Conservation (phyloP, 2,329 filamentous ascomycete genomes). For the Colletotrichum sp. region DNA sequence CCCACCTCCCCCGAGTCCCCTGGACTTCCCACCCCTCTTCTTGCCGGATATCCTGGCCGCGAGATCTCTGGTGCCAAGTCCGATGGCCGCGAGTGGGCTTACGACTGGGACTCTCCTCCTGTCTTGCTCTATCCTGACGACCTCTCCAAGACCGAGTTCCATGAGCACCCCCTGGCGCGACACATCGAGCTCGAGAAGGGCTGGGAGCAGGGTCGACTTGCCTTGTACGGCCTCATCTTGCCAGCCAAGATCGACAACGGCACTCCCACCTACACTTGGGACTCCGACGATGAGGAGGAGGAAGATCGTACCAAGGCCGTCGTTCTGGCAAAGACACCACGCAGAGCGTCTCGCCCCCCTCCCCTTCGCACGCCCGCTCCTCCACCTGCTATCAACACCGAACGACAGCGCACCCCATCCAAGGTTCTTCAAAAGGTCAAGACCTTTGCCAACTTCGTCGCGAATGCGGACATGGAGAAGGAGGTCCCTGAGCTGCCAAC, state of each 20-base stretch:
- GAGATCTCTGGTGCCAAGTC: constrained; percentile 43
- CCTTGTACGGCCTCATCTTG: constrained; percentile 15
- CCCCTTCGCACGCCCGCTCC: neutral
- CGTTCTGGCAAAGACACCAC: neutral
- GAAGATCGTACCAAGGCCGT: neutral
- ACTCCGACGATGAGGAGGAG: constrained; percentile 17
- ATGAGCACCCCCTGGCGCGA: constrained; percentile 40
- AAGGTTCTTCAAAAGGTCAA: constrained; percentile 19
- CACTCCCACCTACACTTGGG: constrained; percentile 10
- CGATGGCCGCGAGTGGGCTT: constrained; percentile 38
- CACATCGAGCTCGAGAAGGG: constrained; percentile 17
- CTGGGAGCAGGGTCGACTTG: constrained; percentile 6
- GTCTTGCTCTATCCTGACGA: constrained; percentile 38
- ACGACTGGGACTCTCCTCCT: constrained; percentile 32
- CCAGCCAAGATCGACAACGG: constrained; percentile 11
- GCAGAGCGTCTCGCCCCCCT: neutral
- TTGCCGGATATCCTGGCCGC: constrained; percentile 42
- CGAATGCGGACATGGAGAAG: neutral
- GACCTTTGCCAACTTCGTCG: constrained; percentile 13
- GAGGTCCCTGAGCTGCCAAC: constrained; percentile 4
- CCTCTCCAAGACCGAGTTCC: constrained; percentile 37
- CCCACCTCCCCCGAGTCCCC: too few species aligned
- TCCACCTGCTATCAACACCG: neutral
- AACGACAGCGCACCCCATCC: constrained; percentile 6
- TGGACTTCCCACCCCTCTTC: constrained; percentile 43